phyloP scores from a whole-genome alignment of 2,329 filamentous ascomycete genomes.

The Colletotrichum gigasporum region DNA sequence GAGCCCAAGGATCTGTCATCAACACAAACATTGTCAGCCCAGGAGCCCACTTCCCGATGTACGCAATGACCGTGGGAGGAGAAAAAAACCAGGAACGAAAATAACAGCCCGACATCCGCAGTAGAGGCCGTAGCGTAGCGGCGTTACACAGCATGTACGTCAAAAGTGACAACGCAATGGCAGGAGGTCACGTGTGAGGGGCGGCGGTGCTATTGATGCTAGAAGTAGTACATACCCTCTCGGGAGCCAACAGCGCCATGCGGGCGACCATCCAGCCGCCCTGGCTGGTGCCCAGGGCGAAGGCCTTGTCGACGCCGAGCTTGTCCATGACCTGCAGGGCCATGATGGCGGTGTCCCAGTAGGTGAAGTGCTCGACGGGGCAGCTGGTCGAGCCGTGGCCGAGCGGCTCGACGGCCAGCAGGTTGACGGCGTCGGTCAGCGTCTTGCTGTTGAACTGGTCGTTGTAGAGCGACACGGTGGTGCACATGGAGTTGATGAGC shows the following conservation, averaged over 20 bases:
- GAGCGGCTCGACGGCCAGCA: constrained; percentile 62
- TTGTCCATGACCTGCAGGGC: constrained; percentile 64
- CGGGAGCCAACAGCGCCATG: constrained; percentile 61
- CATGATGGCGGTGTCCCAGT: constrained; percentile 65
- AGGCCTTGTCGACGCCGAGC: constrained; percentile 57
- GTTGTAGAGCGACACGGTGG: constrained; percentile 56
- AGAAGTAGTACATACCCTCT: constrained; percentile 51
- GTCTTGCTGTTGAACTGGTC: constrained; percentile 51
- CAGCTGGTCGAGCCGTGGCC: constrained; percentile 59
- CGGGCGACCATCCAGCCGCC: constrained; percentile 61
- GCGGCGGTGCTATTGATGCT: too few species aligned
- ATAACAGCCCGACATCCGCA: not conserved
- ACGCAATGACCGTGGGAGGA: too few species aligned
- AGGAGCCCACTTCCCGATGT: too few species aligned
- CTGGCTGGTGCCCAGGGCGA: constrained; percentile 60
- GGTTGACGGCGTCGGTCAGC: constrained; percentile 54
- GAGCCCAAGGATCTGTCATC: constrained; percentile 54
- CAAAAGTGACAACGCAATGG: not conserved
- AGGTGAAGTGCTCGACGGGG: constrained; percentile 59
- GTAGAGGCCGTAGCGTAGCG: too few species aligned
- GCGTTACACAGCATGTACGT: too few species aligned
- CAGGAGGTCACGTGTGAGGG: not conserved
- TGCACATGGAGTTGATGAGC: constrained; percentile 63
- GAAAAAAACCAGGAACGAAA: not conserved
- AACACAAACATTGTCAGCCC: not conserved